Base-by-base conservation (phyloP, 345 rosid species). In the Linum tenue region DNA sequence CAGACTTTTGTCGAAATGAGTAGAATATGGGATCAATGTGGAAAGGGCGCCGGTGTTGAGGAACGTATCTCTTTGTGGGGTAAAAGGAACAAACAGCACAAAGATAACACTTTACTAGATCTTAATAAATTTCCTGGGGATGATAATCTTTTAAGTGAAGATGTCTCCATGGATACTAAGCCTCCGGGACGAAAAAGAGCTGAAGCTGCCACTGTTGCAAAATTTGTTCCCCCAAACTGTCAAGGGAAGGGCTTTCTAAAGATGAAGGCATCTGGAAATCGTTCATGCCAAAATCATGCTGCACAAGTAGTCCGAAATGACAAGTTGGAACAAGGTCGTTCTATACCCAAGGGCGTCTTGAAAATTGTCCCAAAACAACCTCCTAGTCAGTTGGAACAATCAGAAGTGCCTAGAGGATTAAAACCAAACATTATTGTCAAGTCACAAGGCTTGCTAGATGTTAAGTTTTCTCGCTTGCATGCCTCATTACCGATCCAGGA, bases 341-440 rank as follows among this genome's bases (percentile, higher is more conserved):
- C 71, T 48, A 73, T 74, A 43, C 81, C 85, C 31, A 84, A 81
- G 75, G 89, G 92, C 67, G 65, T 84, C 64, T 72, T 86, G 75
- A 86, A 84, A 80, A 72, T 82, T 57, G 71, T 70, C 64, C 83
- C 86, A 9, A 84, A 69, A 72, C 63, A 51, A 66, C 69, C 82
- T 73, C 72, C 79, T 68, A 63, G 59, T 65, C 66, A 39, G 37
- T 53, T 69, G 62, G 69, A 64, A 67, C 75, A 73, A 61, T 66
- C 79, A 41, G 73, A 60, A 60, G 62, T 71, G 39, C 73, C 71
- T 57, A 74, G 75, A 64, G 76, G 70, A 60, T 69, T 64, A 38
- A 69, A 68, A 39, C 71, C 67, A 22, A 61, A 56, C 48, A 60
- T 64, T 56, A 74, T 55, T 35, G 60, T 43, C 6, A 70, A 72